Evolutionary conservation across 345 rosid genomes (phyloP).

Genomic region (Rhodamnia argentea): DNA sequence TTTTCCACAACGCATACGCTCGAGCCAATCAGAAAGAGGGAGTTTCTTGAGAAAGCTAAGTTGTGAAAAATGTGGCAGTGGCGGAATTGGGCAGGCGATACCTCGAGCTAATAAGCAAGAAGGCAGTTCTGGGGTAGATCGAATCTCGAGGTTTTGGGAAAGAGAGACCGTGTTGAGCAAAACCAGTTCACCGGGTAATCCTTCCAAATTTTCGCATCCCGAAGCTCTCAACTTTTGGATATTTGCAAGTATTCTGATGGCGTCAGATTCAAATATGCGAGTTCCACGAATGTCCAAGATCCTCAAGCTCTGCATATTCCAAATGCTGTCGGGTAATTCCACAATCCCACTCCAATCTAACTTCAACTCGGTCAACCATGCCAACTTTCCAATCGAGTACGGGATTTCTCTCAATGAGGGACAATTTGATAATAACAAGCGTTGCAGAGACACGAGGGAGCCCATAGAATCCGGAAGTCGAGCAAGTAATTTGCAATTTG

Average conservation of each 20-base stretch:
- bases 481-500: too few relatives aligned
- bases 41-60: neutral
- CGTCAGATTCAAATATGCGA: neutral
- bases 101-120: neutral
- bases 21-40: neutral
- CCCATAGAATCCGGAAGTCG: neutral
- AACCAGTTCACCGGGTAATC: neutral
- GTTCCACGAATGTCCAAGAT: neutral
- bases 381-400: neutral
- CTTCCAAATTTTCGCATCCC: accelerated
- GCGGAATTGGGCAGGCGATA: accelerated
- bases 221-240: neutral
- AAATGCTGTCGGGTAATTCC: neutral
- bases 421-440: accelerated
- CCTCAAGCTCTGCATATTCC: neutral
- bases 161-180: neutral
- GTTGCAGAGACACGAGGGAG: neutral
- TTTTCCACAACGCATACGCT: neutral
- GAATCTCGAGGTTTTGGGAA: too few relatives aligned
- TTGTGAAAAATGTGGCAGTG: accelerated
- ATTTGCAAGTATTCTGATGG: accelerated
- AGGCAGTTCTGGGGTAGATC: neutral
- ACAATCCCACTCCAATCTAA: accelerated
- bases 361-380: accelerated
- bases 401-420: neutral